Conservation (phyloP, 192 early-diverging fungal genomes). For the Entomortierella chlamydospora region DNA sequence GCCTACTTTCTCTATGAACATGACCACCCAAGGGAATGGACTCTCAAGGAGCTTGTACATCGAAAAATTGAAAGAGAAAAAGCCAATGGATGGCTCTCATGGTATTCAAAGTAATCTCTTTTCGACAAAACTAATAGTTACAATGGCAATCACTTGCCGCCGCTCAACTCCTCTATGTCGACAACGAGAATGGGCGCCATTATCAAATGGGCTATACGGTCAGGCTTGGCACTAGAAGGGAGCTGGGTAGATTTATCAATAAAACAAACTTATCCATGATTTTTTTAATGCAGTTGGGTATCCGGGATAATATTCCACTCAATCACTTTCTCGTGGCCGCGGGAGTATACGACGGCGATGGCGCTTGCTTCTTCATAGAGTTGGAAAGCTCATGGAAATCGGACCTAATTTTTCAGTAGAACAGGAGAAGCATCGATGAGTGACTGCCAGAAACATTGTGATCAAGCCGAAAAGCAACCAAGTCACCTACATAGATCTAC, state of each 20-base stretch:
- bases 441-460: background rate
- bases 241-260: background rate
- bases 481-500: constrained; percentile 39
- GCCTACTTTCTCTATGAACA: constrained; percentile 68
- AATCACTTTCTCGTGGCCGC: background rate
- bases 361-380: constrained; percentile 32
- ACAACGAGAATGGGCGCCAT: too few relatives aligned
- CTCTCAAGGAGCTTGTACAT: constrained; percentile 57
- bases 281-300: background rate
- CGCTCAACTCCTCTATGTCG: too few relatives aligned
- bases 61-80: constrained; percentile 50
- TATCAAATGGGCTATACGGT: too few relatives aligned
- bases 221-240: too few relatives aligned
- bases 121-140: background rate
- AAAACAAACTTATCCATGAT: too few relatives aligned
- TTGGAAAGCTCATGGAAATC: constrained; percentile 52
- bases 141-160: too few relatives aligned
- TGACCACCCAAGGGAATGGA: constrained; percentile 64
- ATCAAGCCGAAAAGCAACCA: background rate
- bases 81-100: constrained; percentile 47
- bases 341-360: constrained; percentile 12
- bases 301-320: background rate
- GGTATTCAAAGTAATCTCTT: constrained; percentile 6
- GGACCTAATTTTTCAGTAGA: constrained; percentile 21
- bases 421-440: background rate